A percentile compares a stretch with the other conserved stretches of the same genome.
Evolutionary conservation across 2,329 filamentous ascomycete genomes (phyloP).

Genomic region (Akanthomyces dipterigenus): DNA sequence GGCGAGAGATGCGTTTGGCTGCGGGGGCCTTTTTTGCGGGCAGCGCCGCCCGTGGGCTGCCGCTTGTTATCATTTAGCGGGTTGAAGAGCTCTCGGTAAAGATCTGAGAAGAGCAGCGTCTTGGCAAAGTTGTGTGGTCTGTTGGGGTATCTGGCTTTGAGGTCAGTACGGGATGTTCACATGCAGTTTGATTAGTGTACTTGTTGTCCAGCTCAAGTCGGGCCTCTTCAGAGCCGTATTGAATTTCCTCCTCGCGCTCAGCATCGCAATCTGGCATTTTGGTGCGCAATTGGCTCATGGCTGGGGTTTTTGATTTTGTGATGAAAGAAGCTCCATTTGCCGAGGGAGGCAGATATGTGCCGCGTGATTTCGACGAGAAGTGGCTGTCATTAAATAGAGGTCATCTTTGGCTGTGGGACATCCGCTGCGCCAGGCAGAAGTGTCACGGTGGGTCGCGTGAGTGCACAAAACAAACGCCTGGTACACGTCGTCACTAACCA

Average conservation of each 20-base stretch:
- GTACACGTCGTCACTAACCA: too few relatives aligned
- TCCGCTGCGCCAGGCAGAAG: conserved; percentile 4
- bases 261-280: conserved; percentile 32
- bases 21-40: conserved; percentile 52
- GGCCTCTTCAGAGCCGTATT: conserved; percentile 37
- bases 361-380: background rate
- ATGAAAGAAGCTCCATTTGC: background rate
- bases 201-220: conserved; percentile 39
- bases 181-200: conserved; percentile 18
- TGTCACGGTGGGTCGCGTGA: background rate
- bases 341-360: background rate
- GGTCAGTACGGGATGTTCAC: conserved; percentile 16
- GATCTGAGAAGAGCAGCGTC: conserved; percentile 74
- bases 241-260: conserved; percentile 43
- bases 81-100: conserved; percentile 75
- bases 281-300: conserved; percentile 21
- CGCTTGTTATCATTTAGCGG: conserved; percentile 73
- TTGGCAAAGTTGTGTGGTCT: conserved; percentile 73
- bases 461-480: too few relatives aligned
- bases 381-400: background rate
- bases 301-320: background rate
- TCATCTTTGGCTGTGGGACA: background rate
- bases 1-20: conserved; percentile 56
- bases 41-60: conserved; percentile 54
- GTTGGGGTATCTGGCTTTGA: conserved; percentile 64